Evolutionary conservation across 768 basidiomycete species (phyloP).

Genomic region (Boletus sensibilis): DNA sequence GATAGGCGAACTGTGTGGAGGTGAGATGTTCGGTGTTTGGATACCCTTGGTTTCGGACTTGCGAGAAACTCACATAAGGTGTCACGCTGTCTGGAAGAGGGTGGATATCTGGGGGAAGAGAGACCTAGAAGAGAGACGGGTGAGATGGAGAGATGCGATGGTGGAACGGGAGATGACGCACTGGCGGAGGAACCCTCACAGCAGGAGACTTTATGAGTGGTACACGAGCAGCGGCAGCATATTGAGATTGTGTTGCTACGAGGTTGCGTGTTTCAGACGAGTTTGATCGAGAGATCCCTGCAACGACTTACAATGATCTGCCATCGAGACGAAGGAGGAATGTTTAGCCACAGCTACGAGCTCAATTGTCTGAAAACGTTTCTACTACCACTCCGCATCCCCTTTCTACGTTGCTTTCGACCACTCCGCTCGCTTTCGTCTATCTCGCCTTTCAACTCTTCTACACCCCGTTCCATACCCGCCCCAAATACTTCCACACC

Average conservation of each 20-base stretch:
- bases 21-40: not conserved
- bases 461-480: conserved; percentile 82
- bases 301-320: conserved; percentile 22
- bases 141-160: not conserved
- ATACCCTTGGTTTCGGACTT: not conserved
- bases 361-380: conserved; percentile 61
- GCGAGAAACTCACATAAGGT: conserved; percentile 64
- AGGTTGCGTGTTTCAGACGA: not conserved
- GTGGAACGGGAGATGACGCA: conserved; percentile 32
- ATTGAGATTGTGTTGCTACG: conserved; percentile 55
- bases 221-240: conserved; percentile 69
- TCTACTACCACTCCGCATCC: conserved; percentile 85
- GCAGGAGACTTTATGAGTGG: conserved; percentile 93
- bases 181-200: conserved; percentile 79
- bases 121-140: conserved; percentile 54
- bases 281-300: not conserved
- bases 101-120: conserved; percentile 88
- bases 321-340: conserved; percentile 8
- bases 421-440: conserved; percentile 72
- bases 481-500: conserved; percentile 81
- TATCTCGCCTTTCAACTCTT: conserved; percentile 45
- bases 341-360: conserved; percentile 9
- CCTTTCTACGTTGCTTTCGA: conserved; percentile 74
- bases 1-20: conserved; percentile 81
- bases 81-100: conserved; percentile 89